Conservation (phyloP, 257 asterid species). For the Euphrasia confusa region DNA sequence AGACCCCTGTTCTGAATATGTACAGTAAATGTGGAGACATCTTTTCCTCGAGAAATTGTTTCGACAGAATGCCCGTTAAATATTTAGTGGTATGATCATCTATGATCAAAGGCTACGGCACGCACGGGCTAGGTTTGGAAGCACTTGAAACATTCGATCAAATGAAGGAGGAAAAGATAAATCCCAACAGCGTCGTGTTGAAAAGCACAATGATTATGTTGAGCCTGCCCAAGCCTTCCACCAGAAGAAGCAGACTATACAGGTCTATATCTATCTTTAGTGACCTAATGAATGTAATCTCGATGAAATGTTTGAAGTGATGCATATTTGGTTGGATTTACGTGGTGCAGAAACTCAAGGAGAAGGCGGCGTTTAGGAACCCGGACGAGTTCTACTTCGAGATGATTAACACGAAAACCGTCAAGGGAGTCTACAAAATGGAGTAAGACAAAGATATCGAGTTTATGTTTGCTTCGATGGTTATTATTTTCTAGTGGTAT, state of each 20-base stretch:
- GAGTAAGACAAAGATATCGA: constrained; percentile 42
- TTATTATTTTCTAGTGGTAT: background rate
- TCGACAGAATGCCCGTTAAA: constrained; percentile 30
- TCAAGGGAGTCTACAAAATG: constrained; percentile 61
- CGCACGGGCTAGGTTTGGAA: constrained; percentile 39
- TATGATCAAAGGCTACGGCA: constrained; percentile 50
- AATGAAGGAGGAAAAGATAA: constrained; percentile 36
- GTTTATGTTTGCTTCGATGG: background rate
- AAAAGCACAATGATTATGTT: constrained; percentile 90
- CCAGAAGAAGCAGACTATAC: constrained; percentile 61
- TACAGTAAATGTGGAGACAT: constrained; percentile 43
- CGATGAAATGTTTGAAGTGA: background rate
- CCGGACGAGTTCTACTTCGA: constrained; percentile 89
- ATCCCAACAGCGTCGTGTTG: constrained; percentile 44
- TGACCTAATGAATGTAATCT: background rate
- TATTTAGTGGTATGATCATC: constrained; percentile 47
- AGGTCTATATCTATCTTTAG: constrained; percentile 28
- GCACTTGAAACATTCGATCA: constrained; percentile 32
- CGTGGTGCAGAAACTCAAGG: constrained; percentile 70
- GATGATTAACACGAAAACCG: constrained; percentile 62
- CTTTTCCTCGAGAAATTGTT: constrained; percentile 35
- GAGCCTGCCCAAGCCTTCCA: constrained; percentile 67
- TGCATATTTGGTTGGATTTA: background rate
- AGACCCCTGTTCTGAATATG: constrained; percentile 45
- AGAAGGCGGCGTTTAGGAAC: constrained; percentile 75